These are phyloP conservation scores for Pseudogymnoascus sp. DNA, from an alignment of 2,329 filamentous ascomycete species.

Conservation along the genomic window DNA sequence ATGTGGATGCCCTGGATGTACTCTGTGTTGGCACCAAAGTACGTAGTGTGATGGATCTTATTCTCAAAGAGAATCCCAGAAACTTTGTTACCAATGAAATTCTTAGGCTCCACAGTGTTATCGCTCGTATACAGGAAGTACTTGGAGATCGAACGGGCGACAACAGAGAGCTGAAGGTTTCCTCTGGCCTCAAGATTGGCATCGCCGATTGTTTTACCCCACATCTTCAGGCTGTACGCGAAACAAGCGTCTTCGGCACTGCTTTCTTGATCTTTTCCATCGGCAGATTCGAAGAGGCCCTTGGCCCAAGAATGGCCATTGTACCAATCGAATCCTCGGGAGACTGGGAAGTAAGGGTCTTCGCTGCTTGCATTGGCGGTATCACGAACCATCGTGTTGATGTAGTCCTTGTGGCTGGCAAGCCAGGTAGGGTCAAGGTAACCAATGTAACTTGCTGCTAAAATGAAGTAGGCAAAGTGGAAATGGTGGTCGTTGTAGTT, in stretches of 20 bases:
- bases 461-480: slow-evolving; percentile 84
- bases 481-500: slow-evolving; percentile 74
- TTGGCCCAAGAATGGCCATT: slow-evolving; percentile 93
- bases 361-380: slow-evolving; percentile 65
- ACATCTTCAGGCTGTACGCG: slow-evolving; percentile 86
- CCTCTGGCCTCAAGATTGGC: slow-evolving; percentile 67
- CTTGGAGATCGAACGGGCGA: slow-evolving; percentile 63
- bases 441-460: slow-evolving; percentile 76
- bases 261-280: slow-evolving; percentile 82
- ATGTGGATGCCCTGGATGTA: slow-evolving; percentile 53
- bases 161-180: slow-evolving; percentile 76
- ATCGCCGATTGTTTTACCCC: slow-evolving; percentile 76
- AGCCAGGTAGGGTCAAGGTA: slow-evolving; percentile 74
- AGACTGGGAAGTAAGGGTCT: slow-evolving; percentile 75
- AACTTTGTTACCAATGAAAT: slow-evolving; percentile 77
- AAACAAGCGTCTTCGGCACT: slow-evolving; percentile 87
- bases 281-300: slow-evolving; percentile 61
- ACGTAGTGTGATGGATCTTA: slow-evolving; percentile 89
- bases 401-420: slow-evolving; percentile 64
- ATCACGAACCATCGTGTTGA: slow-evolving; percentile 80
- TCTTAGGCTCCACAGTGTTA: slow-evolving; percentile 65
- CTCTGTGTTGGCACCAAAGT: slow-evolving; percentile 69
- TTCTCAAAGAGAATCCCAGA: slow-evolving; percentile 79
- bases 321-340: slow-evolving; percentile 85
- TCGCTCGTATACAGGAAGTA: slow-evolving; percentile 75